Evolutionary conservation across 352 stramenopile genomes (phyloP), one percentile per base, ranked within the genome.

Genomic region (Albugo candida): DNA sequence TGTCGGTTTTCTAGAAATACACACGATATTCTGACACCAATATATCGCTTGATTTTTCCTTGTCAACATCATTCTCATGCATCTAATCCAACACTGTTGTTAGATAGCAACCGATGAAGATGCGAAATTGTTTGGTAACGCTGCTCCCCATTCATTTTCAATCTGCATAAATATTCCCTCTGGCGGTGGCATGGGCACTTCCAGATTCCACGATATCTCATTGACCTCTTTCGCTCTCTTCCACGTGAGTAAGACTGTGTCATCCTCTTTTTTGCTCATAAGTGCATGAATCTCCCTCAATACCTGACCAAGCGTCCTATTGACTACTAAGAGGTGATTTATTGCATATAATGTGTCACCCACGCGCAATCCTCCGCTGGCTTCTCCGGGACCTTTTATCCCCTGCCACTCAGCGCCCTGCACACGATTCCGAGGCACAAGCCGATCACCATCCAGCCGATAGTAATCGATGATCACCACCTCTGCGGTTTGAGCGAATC

Each of bases 71-170:
- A n/a, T n/a, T 31, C 24, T 31, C 8, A 8, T 31, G 24, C 24
- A 8, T n/a, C 24, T 31, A 8, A 31, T 31, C 24, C 24, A 31
- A 31, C 3, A 31, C 24, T 31, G 3, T 8, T 31, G 24, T 8
- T 31, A 24, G 8, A 43, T 24, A 19, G 85, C 86, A 47, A 91
- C 87, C 43, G 74, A 87, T 31, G 87, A 73, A 44, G 77, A 85
- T 45, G 72, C 83, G 52, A 84, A 81, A 60, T 87, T 87, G 48
- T 71, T 86, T 47, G 74, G 77, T 40, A 67, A 61, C 36, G 77
- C 75, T 16, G 74, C 65, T 3, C 77, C 77, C 77, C 77, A 91
- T 54, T 91, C 77, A 58, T 91, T 87, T 49, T 91, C 77, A 49
- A 78, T 60, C 52, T 81, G 74, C 47, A 70, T 70, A 53, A 76